phyloP scores from a whole-genome alignment of 73 alveolate genomes.

The Tetrahymena elliotti region DNA sequence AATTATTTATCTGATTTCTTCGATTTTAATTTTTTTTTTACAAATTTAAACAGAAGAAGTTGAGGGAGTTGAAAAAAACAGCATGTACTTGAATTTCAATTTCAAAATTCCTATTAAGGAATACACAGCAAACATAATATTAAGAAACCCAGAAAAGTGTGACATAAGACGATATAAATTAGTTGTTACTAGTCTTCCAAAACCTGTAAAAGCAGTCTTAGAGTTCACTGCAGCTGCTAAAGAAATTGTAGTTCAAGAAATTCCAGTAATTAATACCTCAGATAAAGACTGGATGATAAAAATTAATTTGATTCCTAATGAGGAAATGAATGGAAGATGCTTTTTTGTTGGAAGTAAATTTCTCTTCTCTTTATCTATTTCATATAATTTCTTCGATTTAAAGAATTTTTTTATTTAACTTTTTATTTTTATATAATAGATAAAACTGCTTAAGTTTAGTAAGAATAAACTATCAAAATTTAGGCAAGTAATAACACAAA shows the following conservation, averaged over 20 bases:
- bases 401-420: not conserved
- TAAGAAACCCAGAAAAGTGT: conserved; percentile 46
- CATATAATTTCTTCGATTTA: no score
- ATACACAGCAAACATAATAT: conserved; percentile 7
- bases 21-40: not conserved
- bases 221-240: conserved; percentile 93
- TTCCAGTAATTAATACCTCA: conserved; percentile 92
- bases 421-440: conserved; percentile 10
- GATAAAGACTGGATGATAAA: conserved; percentile 92
- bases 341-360: not conserved
- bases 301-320: conserved; percentile 22
- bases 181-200: conserved; percentile 89
- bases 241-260: conserved; percentile 83
- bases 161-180: conserved; percentile 91
- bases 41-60: conserved; percentile 1
- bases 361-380: no score
- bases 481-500: not conserved
- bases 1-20: not conserved
- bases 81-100: conserved; percentile 10
- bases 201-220: conserved; percentile 84
- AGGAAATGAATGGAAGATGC: not conserved
- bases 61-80: conserved; percentile 21
- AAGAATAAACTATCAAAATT: not conserved
- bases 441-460: conserved; percentile 21
- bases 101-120: conserved; percentile 34